Conservation (phyloP, 176 grass and related monocot genomes). For the Olyra latifolia region DNA sequence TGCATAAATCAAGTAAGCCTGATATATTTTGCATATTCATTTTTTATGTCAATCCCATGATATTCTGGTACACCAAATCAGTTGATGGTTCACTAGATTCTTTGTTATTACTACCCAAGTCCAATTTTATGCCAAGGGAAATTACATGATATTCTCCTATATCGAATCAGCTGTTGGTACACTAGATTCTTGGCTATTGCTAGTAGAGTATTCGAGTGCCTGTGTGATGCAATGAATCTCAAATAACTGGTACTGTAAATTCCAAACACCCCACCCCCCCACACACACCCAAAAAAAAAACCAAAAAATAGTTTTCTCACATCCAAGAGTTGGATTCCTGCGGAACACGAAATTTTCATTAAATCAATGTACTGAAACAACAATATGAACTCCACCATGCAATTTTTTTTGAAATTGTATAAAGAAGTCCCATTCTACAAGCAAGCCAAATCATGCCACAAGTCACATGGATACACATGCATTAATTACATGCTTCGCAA, state of each 20-base stretch:
- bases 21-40: background rate
- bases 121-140: background rate
- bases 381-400: background rate
- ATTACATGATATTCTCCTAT: background rate
- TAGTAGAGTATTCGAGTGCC: background rate
- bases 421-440: background rate
- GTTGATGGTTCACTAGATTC: background rate
- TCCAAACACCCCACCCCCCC: too few species aligned
- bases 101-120: background rate
- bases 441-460: background rate
- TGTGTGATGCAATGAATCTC: background rate
- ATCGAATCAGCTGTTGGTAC: slow-evolving; percentile 16
- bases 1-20: background rate
- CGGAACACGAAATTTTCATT: background rate
- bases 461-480: background rate
- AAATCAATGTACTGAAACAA: background rate
- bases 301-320: background rate
- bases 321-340: background rate
- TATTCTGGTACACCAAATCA: slow-evolving; percentile 19
- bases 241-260: background rate
- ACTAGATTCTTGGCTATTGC: background rate
- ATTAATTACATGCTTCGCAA: background rate
- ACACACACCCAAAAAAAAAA: too few species aligned
- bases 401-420: background rate
- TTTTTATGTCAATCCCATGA: background rate